These are phyloP conservation scores for Halophytophthora polymorphica DNA, from an alignment of 352 stramenopile species.

Conservation along the genomic window DNA sequence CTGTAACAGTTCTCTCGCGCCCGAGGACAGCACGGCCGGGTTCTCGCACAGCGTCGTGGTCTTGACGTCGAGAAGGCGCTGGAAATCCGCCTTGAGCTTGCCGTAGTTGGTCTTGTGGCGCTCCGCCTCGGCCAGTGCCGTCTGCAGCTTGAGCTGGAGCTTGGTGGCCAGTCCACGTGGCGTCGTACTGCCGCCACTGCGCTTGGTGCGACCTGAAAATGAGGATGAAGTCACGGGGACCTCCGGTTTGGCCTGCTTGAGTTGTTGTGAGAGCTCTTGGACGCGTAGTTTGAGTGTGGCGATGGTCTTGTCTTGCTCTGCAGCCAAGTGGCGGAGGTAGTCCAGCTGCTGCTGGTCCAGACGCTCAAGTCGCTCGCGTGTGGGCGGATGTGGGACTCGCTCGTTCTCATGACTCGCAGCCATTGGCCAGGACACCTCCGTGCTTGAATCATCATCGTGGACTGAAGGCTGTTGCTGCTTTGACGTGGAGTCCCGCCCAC, in stretches of 20 bases:
- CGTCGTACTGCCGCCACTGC: constrained; percentile 7
- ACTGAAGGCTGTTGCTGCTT: too few relatives aligned
- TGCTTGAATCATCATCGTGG: too few relatives aligned
- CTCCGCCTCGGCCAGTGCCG: constrained; percentile 39
- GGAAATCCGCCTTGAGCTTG: constrained; percentile 47
- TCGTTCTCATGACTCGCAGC: too few relatives aligned
- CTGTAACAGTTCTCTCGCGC: constrained; percentile 29
- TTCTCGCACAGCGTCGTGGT: constrained; percentile 41
- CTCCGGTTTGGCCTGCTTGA: constrained; percentile 8
- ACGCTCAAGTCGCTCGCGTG: constrained; percentile 21
- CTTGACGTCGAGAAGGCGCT: constrained; percentile 38
- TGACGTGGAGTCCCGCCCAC: too few relatives aligned
- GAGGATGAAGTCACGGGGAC: neutral
- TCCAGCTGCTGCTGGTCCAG: constrained; percentile 48
- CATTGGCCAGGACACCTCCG: too few relatives aligned
- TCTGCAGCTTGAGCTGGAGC: constrained; percentile 35
- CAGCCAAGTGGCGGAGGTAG: constrained; percentile 40
- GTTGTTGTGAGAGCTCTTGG: constrained; percentile 31
- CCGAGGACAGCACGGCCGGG: constrained; percentile 25
- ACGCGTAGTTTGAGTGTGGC: constrained; percentile 37
- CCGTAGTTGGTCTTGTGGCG: constrained; percentile 41
- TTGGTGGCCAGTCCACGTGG: constrained; percentile 22
- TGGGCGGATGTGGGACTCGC: constrained; percentile 12
- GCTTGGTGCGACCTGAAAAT: neutral
- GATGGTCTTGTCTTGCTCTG: constrained; percentile 55